phyloP scores from a whole-genome alignment of 257 asterid species.

The Jacaranda copaia region DNA sequence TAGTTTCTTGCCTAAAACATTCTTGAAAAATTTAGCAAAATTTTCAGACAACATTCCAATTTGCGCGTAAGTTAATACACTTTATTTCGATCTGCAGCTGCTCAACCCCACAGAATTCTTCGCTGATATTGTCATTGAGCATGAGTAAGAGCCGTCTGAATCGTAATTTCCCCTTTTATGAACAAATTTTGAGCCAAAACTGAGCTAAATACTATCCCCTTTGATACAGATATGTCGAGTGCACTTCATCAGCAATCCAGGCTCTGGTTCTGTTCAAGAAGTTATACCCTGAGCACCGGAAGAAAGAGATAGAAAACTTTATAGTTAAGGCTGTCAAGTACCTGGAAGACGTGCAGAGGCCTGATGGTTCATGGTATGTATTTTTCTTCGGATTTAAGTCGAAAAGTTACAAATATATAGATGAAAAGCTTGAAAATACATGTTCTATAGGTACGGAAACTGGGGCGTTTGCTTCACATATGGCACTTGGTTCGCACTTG shows the following conservation, averaged over 20 bases:
- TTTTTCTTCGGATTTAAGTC: background rate
- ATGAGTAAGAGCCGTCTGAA: conserved; percentile 60
- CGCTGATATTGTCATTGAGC: conserved; percentile 70
- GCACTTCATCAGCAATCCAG: conserved; percentile 78
- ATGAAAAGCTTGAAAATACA: background rate
- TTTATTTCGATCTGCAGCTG: conserved; percentile 45
- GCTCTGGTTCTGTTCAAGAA: conserved; percentile 69
- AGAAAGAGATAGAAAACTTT: conserved; percentile 58
- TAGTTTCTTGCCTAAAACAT: too few species aligned
- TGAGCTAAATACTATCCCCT: conserved; percentile 1
- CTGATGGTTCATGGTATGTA: conserved; percentile 84
- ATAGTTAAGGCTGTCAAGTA: conserved; percentile 54
- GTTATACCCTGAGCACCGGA: conserved; percentile 63
- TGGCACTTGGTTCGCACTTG: conserved; percentile 83
- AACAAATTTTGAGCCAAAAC: background rate
- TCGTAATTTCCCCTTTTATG: background rate
- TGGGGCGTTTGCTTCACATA: conserved; percentile 93
- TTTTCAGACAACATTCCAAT: too few species aligned
- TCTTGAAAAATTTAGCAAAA: too few species aligned
- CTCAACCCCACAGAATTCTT: conserved; percentile 82
- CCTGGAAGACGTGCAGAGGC: conserved; percentile 63
- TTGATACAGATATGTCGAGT: conserved; percentile 66
- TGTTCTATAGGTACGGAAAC: conserved; percentile 61
- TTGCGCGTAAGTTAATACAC: background rate
- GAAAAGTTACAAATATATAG: background rate